Evolutionary conservation across 1,139 yeast species (phyloP).

Genomic region (Wickerhamiella pararugosa): DNA sequence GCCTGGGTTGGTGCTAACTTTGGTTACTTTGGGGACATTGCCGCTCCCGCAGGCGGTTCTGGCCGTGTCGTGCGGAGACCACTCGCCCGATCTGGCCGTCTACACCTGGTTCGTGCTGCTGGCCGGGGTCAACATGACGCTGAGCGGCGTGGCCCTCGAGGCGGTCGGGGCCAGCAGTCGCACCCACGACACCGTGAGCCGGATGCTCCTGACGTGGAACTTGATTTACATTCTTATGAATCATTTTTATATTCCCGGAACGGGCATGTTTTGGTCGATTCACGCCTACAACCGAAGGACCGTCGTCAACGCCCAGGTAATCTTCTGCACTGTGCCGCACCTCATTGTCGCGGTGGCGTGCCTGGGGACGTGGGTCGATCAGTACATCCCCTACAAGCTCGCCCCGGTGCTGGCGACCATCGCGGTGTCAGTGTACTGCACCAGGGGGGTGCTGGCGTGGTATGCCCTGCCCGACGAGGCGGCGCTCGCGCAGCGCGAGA

Average conservation of each 20-base stretch:
- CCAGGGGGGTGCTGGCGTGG: no score
- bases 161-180: constrained; percentile 1
- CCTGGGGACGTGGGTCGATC: constrained; percentile 1
- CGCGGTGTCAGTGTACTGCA: background rate
- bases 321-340: constrained; percentile 4
- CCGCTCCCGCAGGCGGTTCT: background rate
- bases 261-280: background rate
- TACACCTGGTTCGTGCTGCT: constrained; percentile 2
- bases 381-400: background rate
- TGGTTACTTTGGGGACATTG: background rate
- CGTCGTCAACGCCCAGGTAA: background rate
- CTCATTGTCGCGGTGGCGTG: background rate
- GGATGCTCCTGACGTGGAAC: constrained; percentile 1
- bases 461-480: no score
- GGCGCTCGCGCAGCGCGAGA: no score
- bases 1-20: background rate
- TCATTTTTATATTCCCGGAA: constrained; percentile 1
- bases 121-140: constrained; percentile 3
- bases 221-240: background rate
- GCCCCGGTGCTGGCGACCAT: background rate
- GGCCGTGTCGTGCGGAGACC: background rate
- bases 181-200: constrained; percentile 3
- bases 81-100: background rate
- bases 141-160: constrained; percentile 3
- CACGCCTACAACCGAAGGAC: constrained; percentile 2